Conservation (phyloP, 225 moss, liverwort and hornwort genomes). For the Thuidium tamariscinum region DNA sequence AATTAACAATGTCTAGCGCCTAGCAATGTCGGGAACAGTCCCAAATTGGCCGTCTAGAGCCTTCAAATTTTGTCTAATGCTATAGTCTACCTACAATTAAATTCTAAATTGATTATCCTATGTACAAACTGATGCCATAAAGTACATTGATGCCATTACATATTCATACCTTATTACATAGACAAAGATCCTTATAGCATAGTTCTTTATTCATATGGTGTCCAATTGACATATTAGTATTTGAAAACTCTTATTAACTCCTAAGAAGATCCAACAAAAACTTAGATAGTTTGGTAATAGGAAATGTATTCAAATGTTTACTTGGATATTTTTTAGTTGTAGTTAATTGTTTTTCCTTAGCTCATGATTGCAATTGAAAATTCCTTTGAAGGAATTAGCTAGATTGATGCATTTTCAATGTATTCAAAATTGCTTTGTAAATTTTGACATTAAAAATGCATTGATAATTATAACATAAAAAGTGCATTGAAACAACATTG, state of each 20-base stretch:
- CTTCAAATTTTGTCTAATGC: no score
- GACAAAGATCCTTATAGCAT: not conserved
- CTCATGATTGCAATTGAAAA: not conserved
- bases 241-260: rapidly evolving
- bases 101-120: no score
- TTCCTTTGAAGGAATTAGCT: rapidly evolving
- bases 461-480: not conserved
- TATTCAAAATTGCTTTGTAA: not conserved
- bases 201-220: not conserved
- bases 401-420: not conserved
- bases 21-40: no score
- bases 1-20: no score
- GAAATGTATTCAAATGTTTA: not conserved
- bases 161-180: no score
- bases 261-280: not conserved
- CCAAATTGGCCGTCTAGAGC: no score
- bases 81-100: no score
- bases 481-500: not conserved
- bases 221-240: not conserved
- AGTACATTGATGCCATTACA: no score
- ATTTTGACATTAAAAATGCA: not conserved
- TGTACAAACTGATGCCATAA: no score
- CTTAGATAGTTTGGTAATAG: not conserved
- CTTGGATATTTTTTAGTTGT: not conserved
- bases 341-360: not conserved